These are phyloP conservation scores for Neonectria ditissima DNA, from an alignment of 2,329 filamentous ascomycete species.

Conservation along the genomic window DNA sequence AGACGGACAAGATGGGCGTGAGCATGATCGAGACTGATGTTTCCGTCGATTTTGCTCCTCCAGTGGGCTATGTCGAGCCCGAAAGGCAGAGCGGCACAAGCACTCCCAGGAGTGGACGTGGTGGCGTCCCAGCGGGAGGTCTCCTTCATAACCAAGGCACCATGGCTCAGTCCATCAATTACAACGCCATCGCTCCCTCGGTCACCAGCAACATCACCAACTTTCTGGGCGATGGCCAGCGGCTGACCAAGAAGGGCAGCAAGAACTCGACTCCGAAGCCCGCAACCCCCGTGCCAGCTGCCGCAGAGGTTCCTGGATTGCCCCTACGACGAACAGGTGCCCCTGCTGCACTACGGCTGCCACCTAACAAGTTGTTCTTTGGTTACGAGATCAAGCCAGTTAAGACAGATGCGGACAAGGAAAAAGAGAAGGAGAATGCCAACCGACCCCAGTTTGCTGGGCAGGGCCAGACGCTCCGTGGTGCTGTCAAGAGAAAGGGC, in stretches of 20 bases:
- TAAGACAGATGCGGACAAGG: constrained; percentile 80
- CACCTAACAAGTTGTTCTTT: constrained; percentile 94
- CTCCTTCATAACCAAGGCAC: constrained; percentile 85
- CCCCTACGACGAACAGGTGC: constrained; percentile 73
- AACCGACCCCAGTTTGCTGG: constrained; percentile 83
- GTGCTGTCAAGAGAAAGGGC: constrained; percentile 77
- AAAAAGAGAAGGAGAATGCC: constrained; percentile 72
- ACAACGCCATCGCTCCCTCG: constrained; percentile 86
- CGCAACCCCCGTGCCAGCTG: constrained; percentile 72
- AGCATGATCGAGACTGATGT: constrained; percentile 97
- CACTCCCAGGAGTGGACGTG: constrained; percentile 78
- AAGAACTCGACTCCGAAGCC: constrained; percentile 76
- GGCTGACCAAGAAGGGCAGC: constrained; percentile 83
- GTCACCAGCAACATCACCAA: constrained; percentile 78
- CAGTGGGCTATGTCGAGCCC: constrained; percentile 93
- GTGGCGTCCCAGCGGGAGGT: constrained; percentile 76
- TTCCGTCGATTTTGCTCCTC: constrained; percentile 94
- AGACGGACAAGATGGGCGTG: constrained; percentile 84
- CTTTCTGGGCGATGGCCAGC: constrained; percentile 84
- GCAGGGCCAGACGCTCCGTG: constrained; percentile 82
- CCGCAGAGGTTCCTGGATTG: constrained; percentile 43
- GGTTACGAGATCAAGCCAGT: constrained; percentile 93
- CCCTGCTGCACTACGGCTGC: constrained; percentile 85
- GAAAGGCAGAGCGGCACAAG: constrained; percentile 83
- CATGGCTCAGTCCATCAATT: constrained; percentile 99